Percentiles rank a stretch among this genome's conserved stretches.
These are phyloP conservation scores for Talaromyces rugulosus DNA, from an alignment of 2,329 filamentous ascomycete species.

Conservation along the genomic window DNA sequence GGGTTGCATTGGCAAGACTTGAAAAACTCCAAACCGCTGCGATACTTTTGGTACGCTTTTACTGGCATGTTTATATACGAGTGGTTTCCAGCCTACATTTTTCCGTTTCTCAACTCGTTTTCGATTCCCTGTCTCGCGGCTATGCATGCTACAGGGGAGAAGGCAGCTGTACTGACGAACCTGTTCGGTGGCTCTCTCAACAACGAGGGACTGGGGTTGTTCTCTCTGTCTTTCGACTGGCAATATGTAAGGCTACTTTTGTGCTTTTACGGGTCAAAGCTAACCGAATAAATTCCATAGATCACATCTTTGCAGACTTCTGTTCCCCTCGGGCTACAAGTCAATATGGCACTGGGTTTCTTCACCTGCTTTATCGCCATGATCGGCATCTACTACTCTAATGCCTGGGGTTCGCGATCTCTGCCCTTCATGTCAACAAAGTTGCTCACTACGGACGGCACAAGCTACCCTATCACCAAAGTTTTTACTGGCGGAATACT, in stretches of 20 bases:
- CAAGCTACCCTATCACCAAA: conserved; percentile 36
- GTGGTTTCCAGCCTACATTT: conserved; percentile 54
- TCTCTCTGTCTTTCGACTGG: conserved; percentile 52
- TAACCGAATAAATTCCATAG: conserved; percentile 22
- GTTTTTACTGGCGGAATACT: conserved; percentile 33
- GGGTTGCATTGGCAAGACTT: conserved; percentile 52
- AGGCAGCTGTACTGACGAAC: conserved; percentile 42
- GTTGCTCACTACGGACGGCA: conserved; percentile 40
- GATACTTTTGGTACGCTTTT: conserved; percentile 52
- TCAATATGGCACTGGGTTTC: conserved; percentile 45
- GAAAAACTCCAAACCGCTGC: conserved; percentile 48
- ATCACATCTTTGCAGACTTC: conserved; percentile 53
- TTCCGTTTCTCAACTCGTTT: conserved; percentile 52
- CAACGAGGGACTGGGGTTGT: conserved; percentile 51
- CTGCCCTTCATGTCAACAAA: conserved; percentile 55
- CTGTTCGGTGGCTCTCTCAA: conserved; percentile 51
- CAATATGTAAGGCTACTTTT: conserved; percentile 32
- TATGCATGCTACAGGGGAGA: conserved; percentile 48
- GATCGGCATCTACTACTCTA: conserved; percentile 50
- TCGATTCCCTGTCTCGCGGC: conserved; percentile 53
- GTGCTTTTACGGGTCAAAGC: background rate
- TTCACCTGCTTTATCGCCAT: conserved; percentile 48
- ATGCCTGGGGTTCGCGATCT: conserved; percentile 44
- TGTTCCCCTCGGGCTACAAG: conserved; percentile 50
- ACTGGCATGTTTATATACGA: conserved; percentile 49